Evolutionary conservation across 305 asterid genomes (phyloP), one percentile per base, ranked within the genome.

Genomic region (Solanum aculeatissimum): DNA sequence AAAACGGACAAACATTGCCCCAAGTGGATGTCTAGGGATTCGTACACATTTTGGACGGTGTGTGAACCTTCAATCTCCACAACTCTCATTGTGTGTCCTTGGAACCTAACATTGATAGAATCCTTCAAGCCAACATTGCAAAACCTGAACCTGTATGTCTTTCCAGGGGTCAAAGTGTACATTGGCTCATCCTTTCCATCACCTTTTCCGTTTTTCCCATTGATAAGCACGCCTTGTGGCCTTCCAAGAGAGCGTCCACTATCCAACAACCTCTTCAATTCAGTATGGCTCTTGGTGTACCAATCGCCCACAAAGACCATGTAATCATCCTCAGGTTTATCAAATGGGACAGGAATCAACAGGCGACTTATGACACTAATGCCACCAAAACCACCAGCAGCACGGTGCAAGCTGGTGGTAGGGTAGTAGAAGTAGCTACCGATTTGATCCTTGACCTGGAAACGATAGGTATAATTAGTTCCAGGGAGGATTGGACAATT

Each of bases 21-120:
- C 51, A 93, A 49, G 2, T 94, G 97, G 18, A 92, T 42, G 47
- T 94, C 98, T 18, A 94, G 89, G 0, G 98, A 93, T 9, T 90
- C 94, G 14, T 94, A 94, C 53, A 38, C 58, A 11, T 92, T 92
- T 35, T 94, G 98, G 1, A 94, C 90, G 0, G 93, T 89, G 89
- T 94, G 96, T 0, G 98, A 94, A 1, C 98, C 98, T 51, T 94
- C 98, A 3, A 94, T 82, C 83, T 94, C 98, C 0, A 93, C 96
- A 1, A 94, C 83, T 75, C 86, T 88, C 90, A 94, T 42, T 0
- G 86, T 65, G 47, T 94, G 98, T 6, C 89, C 90, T 19, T 94
- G 98, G 51, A 94, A 69, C 42, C 98, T 69, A 1, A 90, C 84
- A 9, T 92, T 94, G 49, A 94, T 25, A 0, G 98, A 92, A 71